Percentiles rank a stretch among this genome's conserved stretches.
Conservation (phyloP, 1,284 basidiomycete genomes). For the Ceratobasidium sp. region DNA sequence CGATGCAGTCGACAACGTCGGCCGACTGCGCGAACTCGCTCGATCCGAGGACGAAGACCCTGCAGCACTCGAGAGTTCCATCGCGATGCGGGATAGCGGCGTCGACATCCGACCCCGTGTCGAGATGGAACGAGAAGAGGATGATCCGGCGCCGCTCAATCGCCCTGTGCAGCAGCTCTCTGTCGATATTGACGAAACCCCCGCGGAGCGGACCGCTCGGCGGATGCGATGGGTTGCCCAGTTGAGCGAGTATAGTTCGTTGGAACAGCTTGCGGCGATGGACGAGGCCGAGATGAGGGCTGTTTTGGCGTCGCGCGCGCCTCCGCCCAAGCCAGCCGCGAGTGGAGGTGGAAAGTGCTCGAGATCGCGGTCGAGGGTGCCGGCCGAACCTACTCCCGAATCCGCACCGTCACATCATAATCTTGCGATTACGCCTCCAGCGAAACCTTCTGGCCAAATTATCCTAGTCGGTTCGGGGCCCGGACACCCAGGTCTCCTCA, state of each 20-base stretch:
- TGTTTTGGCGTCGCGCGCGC: constrained; percentile 57
- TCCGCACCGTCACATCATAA: constrained; percentile 52
- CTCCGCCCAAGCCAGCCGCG: constrained; percentile 13
- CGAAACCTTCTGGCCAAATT: constrained; percentile 68
- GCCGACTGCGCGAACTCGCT: constrained; percentile 73
- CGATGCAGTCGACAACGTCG: constrained; percentile 80
- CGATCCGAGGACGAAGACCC: constrained; percentile 56
- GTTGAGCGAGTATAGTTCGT: constrained; percentile 93
- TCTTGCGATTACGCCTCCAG: constrained; percentile 42
- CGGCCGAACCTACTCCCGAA: constrained; percentile 20
- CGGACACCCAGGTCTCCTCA: constrained; percentile 92
- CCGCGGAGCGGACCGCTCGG: constrained; percentile 64
- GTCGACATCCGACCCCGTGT: constrained; percentile 40
- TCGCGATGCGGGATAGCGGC: constrained; percentile 37
- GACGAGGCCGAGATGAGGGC: constrained; percentile 73
- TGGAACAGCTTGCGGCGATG: constrained; percentile 79
- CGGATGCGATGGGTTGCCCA: constrained; percentile 91
- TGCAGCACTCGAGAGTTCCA: constrained; percentile 55
- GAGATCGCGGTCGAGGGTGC: constrained; percentile 49
- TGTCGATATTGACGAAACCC: constrained; percentile 58
- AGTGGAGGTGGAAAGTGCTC: background rate
- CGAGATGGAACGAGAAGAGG: constrained; percentile 57
- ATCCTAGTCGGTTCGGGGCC: constrained; percentile 94
- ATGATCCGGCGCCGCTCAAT: constrained; percentile 76
- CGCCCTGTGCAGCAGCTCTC: constrained; percentile 75